Percentiles rank a stretch among this genome's conserved stretches.
Evolutionary conservation across 768 basidiomycete genomes (phyloP).

Genomic region (Hirschioporus abietinus): DNA sequence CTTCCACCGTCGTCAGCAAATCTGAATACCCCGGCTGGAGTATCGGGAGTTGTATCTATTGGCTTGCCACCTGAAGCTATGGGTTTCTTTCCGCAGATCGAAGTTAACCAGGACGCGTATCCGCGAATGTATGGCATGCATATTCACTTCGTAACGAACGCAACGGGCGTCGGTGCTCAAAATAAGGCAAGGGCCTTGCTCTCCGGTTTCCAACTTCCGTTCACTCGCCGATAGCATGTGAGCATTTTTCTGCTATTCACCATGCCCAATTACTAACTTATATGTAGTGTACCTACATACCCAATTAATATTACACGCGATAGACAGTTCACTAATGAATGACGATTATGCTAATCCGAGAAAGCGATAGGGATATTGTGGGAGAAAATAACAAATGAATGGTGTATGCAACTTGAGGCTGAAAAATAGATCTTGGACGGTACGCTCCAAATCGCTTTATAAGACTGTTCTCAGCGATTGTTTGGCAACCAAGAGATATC

Average conservation of each 20-base stretch:
- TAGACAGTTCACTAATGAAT: neutral
- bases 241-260: constrained; percentile 5
- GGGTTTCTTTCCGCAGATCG: constrained; percentile 91
- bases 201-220: constrained; percentile 91
- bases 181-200: constrained; percentile 81
- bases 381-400: constrained; percentile 1
- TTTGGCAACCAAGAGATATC: constrained; percentile 57
- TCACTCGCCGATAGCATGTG: constrained; percentile 40
- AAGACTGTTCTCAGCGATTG: neutral
- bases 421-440: neutral
- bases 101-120: constrained; percentile 89
- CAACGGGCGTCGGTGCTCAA: constrained; percentile 83
- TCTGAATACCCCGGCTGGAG: constrained; percentile 66
- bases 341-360: neutral
- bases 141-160: constrained; percentile 89
- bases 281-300: neutral
- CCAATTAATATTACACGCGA: neutral
- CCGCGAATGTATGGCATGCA: constrained; percentile 87
- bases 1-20: constrained; percentile 73
- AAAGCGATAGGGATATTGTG: neutral
- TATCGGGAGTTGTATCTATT: constrained; percentile 84
- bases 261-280: neutral
- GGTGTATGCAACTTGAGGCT: neutral
- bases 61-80: constrained; percentile 83
- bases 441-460: neutral